phyloP scores from a whole-genome alignment of 257 asterid genomes.

The Solanum pinnatisectum region DNA sequence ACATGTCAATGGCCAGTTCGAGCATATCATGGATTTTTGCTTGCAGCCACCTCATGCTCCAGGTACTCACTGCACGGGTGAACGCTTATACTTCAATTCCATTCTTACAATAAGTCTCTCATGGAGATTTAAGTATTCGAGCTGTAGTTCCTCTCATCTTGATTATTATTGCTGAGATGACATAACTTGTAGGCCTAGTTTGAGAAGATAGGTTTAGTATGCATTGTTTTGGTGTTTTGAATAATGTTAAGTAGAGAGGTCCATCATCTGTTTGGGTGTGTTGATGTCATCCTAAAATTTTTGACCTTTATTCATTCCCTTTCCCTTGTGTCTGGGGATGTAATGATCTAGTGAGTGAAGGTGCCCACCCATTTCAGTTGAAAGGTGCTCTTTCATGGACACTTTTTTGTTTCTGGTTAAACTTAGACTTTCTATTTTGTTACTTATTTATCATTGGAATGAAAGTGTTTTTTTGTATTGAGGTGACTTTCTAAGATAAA shows the following conservation, averaged over 20 bases:
- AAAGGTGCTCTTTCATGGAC: background rate
- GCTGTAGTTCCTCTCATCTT: background rate
- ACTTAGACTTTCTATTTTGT: background rate
- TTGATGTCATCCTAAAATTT: background rate
- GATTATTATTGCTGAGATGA: background rate
- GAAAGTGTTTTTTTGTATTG: background rate
- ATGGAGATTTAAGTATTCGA: background rate
- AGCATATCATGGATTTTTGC: background rate
- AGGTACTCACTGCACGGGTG: background rate
- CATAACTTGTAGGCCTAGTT: slow-evolving; percentile 2
- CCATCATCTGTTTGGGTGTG: background rate
- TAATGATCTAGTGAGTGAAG: background rate
- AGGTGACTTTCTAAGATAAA: background rate
- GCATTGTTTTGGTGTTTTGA: background rate
- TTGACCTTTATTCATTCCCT: background rate
- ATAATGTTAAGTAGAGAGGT: background rate
- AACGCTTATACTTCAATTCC: background rate
- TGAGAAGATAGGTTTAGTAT: background rate
- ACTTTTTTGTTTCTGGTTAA: background rate
- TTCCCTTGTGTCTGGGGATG: background rate
- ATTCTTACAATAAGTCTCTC: background rate
- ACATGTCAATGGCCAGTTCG: background rate
- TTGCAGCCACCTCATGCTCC: background rate
- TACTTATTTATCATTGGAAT: background rate
- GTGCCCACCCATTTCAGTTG: background rate